These are phyloP conservation scores for Friedmanniomyces endolithicus DNA, from an alignment of 495 filamentous ascomycete genomes.

Conservation along the genomic window DNA sequence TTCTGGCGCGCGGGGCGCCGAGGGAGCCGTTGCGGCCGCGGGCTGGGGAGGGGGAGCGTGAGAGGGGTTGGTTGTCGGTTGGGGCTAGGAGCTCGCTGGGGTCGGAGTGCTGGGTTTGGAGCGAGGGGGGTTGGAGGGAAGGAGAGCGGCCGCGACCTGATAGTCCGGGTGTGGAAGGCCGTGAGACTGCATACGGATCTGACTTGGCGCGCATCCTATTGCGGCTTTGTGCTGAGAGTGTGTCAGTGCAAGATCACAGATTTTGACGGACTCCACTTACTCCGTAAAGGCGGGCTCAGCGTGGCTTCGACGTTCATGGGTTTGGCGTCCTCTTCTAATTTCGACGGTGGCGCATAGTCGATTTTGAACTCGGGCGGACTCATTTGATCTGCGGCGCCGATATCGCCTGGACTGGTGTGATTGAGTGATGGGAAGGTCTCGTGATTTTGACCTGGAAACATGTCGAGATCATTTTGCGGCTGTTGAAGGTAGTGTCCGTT, in stretches of 20 bases:
- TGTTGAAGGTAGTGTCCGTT: slow-evolving; percentile 38
- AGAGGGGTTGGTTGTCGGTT: slow-evolving; percentile 31
- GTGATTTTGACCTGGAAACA: slow-evolving; percentile 39
- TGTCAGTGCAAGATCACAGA: slow-evolving; percentile 1
- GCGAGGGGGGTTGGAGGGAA: slow-evolving; percentile 26
- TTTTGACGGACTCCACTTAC: slow-evolving; percentile 40
- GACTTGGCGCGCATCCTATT: slow-evolving; percentile 33
- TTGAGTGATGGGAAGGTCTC: slow-evolving; percentile 46
- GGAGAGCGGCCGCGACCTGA: slow-evolving; percentile 22
- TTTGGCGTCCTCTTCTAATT: slow-evolving; percentile 57
- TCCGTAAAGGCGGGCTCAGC: slow-evolving; percentile 71
- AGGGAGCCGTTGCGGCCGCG: slow-evolving; percentile 14
- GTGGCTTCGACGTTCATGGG: slow-evolving; percentile 53
- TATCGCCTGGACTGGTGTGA: slow-evolving; percentile 41
- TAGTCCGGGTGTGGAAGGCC: slow-evolving; percentile 10
- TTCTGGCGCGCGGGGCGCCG: slow-evolving; percentile 36
- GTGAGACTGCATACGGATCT: slow-evolving; percentile 26
- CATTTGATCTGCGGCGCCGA: slow-evolving; percentile 61
- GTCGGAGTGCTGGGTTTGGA: slow-evolving; percentile 19
- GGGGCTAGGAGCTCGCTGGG: slow-evolving; percentile 48
- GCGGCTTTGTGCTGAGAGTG: slow-evolving; percentile 23
- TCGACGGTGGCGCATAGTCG: slow-evolving; percentile 66
- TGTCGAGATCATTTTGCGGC: slow-evolving; percentile 35
- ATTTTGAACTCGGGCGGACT: slow-evolving; percentile 85
- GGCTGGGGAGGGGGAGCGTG: slow-evolving; percentile 47